These are phyloP conservation scores for Andrographis paniculata DNA, from an alignment of 305 asterid species.

Conservation along the genomic window DNA sequence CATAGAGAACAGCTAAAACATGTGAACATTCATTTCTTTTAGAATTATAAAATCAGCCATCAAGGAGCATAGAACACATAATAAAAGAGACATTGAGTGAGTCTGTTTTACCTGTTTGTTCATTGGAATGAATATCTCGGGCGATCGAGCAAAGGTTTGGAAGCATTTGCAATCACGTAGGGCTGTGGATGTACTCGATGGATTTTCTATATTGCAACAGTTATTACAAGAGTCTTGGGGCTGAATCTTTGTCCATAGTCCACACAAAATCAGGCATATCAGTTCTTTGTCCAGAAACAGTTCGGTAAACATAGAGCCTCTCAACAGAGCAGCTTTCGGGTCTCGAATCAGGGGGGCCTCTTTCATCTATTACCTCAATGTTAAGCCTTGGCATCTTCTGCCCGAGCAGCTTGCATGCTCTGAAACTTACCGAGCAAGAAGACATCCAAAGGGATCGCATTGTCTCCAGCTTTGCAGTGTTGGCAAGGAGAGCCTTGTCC, in stretches of 20 bases:
- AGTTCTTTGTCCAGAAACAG: slow-evolving; percentile 73
- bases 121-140: no score
- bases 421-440: slow-evolving; percentile 81
- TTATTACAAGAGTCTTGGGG: no score
- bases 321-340: slow-evolving; percentile 67
- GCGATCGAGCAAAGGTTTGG: no score
- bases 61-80: no score
- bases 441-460: slow-evolving; percentile 99
- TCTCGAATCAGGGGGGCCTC: slow-evolving; percentile 57
- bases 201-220: neutral
- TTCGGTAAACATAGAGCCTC: slow-evolving; percentile 70
- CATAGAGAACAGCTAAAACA: no score
- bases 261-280: slow-evolving; percentile 90
- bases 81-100: no score
- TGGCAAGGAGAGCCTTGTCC: slow-evolving; percentile 88
- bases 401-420: slow-evolving; percentile 83
- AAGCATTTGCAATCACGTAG: no score
- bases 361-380: slow-evolving; percentile 88
- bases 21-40: no score
- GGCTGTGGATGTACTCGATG: neutral
- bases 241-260: slow-evolving; percentile 51
- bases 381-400: slow-evolving; percentile 79
- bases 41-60: no score
- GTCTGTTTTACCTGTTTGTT: no score
- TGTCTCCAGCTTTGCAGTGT: slow-evolving; percentile 94